Base-by-base conservation (phyloP, 2,329 filamentous ascomycete genomes). In the Arthrocladium fulminans region DNA sequence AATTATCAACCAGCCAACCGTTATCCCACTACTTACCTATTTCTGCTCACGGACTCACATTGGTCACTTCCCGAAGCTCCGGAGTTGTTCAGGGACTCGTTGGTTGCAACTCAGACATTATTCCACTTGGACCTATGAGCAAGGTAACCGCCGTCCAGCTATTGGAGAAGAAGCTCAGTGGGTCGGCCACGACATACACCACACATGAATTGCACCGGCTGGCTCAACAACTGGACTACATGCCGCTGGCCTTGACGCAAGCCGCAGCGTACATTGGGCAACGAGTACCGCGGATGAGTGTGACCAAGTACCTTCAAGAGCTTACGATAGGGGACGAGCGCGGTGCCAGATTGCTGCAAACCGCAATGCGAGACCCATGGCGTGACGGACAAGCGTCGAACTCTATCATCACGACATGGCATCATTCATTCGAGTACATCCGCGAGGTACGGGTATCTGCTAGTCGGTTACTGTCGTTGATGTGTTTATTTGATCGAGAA, bases 371-470 rank as follows among this genome's bases (percentile, higher is more conserved):
- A 30, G 55, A 62, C 40, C 42, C 49, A n/a, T 57, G 59, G 13
- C 52, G 60, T 41, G 60, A 61, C 32, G 29, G 20, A 9, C 15
- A 51, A 15, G 49, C 52, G 2, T 46, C 44, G 2, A 67, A 66
- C 27, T 62, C 65, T 2, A 57, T 68, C 1, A 59, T 62, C 1
- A 57, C 49, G 1, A 67, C 63, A 0, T 67, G 61, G 63, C 50
- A 64, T 5, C 59, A 63, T 1, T 65, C 63, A 1, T 66, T 66
- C 29, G 40, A 53, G 0, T 56, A 64, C 46, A 60, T 67, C 3
- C 51, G 25, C 10, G 13, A 48, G 1, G 34, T 46, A 3, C 45
- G 50, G 17, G 32, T 15, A 1, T 37, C 59, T 0, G 63, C 64
- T 0, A 39, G 52, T 0, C 46, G 60, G 0, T 56, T 60, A 37